Evolutionary conservation across 2,329 filamentous ascomycete species (phyloP).

Genomic region (Cladorrhinum sp.): DNA sequence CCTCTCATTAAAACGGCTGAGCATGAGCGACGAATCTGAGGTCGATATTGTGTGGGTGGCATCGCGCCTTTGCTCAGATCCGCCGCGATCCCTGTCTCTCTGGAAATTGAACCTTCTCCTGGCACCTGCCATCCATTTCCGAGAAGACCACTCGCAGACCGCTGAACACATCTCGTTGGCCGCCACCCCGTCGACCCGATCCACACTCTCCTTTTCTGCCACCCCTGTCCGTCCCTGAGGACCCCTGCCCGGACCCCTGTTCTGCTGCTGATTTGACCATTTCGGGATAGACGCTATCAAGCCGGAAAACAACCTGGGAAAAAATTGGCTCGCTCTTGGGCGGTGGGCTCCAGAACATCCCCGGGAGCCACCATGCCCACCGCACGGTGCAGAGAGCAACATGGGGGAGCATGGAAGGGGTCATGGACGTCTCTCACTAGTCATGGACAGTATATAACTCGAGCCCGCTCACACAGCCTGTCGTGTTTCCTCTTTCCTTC

Average conservation of each 20-base stretch:
- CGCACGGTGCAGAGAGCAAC: neutral
- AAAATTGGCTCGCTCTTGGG: constrained; percentile 5
- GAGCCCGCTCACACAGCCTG: constrained; percentile 37
- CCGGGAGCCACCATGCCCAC: neutral
- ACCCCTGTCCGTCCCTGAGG: constrained; percentile 11
- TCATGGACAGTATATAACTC: constrained; percentile 46
- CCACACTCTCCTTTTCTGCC: constrained; percentile 26
- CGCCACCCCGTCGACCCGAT: constrained; percentile 4
- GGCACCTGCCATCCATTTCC: constrained; percentile 14
- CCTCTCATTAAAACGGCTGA: constrained; percentile 11
- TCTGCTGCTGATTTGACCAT: constrained; percentile 16
- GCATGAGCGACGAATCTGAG: constrained; percentile 1
- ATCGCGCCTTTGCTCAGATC: constrained; percentile 9
- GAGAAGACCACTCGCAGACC: constrained; percentile 9
- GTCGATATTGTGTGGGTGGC: neutral
- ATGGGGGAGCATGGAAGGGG: neutral
- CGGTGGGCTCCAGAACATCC: neutral
- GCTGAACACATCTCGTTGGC: constrained; percentile 15
- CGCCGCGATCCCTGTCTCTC: constrained; percentile 15
- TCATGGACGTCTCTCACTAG: neutral
- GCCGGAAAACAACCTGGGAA: constrained; percentile 2
- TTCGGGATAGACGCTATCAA: constrained; percentile 16
- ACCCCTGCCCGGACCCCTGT: neutral
- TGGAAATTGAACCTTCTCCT: constrained; percentile 16
- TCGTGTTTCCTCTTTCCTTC: constrained; percentile 37